Percentiles rank a stretch among this genome's conserved stretches.
These are phyloP conservation scores for Theobroma cacao DNA, from an alignment of 345 rosid species.

Conservation along the genomic window DNA sequence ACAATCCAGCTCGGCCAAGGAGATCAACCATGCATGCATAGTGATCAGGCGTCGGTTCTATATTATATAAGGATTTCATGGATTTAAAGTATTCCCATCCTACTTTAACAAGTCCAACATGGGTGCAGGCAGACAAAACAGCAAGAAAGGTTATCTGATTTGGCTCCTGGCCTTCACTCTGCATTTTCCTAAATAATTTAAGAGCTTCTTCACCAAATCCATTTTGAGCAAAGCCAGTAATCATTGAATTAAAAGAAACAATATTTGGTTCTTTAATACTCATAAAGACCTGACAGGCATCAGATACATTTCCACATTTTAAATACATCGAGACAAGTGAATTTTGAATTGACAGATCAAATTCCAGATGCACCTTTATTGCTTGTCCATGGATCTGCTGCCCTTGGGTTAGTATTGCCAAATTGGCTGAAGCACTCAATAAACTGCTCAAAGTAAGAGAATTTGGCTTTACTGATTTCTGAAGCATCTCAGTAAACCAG, in stretches of 20 bases:
- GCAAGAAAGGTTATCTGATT: slow-evolving; percentile 66
- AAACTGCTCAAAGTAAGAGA: slow-evolving; percentile 57
- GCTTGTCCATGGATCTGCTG: slow-evolving; percentile 57
- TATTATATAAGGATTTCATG: slow-evolving; percentile 44
- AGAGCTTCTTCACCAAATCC: slow-evolving; percentile 62
- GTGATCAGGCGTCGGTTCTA: slow-evolving; percentile 71
- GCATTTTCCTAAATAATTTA: slow-evolving; percentile 44
- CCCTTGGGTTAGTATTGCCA: slow-evolving; percentile 56
- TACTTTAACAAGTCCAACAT: slow-evolving; percentile 62
- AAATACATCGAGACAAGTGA: slow-evolving; percentile 70
- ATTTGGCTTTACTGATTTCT: slow-evolving; percentile 41
- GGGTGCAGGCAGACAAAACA: slow-evolving; percentile 69
- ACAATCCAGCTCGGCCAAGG: slow-evolving; percentile 67
- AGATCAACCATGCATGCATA: slow-evolving; percentile 82
- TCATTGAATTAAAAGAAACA: slow-evolving; percentile 73
- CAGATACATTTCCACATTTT: slow-evolving; percentile 65
- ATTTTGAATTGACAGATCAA: slow-evolving; percentile 55
- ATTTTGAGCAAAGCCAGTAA: slow-evolving; percentile 67
- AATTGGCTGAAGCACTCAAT: slow-evolving; percentile 69
- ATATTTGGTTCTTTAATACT: slow-evolving; percentile 46
- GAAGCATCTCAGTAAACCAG: slow-evolving; percentile 62
- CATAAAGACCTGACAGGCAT: slow-evolving; percentile 50
- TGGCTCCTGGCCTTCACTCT: slow-evolving; percentile 48
- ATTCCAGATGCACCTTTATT: slow-evolving; percentile 43
- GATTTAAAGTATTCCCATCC: slow-evolving; percentile 59